These are phyloP conservation scores for Hydnum rufescens DNA, from an alignment of 768 basidiomycete species.

Conservation along the genomic window DNA sequence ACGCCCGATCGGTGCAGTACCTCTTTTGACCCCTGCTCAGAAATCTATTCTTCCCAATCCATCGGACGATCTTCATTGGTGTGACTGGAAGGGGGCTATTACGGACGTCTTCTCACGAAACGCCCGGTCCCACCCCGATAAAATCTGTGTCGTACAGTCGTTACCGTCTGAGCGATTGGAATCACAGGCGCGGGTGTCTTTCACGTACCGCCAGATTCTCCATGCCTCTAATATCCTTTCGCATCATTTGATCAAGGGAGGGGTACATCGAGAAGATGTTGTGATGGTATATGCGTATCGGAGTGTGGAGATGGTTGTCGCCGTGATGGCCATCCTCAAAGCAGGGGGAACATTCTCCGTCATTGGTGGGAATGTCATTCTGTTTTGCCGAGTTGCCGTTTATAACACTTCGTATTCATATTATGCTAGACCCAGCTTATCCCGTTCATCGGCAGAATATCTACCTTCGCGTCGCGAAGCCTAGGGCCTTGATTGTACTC, in stretches of 20 bases:
- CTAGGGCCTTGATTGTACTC: slow-evolving; percentile 76
- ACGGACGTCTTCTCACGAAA: slow-evolving; percentile 86
- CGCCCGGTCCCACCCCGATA: slow-evolving; percentile 56
- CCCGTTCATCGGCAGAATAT: slow-evolving; percentile 82
- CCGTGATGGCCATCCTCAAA: slow-evolving; percentile 91
- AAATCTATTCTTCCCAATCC: slow-evolving; percentile 58
- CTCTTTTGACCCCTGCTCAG: slow-evolving; percentile 58
- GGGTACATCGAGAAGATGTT: slow-evolving; percentile 82
- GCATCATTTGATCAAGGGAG: slow-evolving; percentile 69
- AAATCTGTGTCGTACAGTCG: slow-evolving; percentile 78
- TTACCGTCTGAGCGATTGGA: slow-evolving; percentile 25
- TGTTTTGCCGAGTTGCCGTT: neutral
- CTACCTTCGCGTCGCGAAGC: slow-evolving; percentile 83
- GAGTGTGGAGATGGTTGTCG: slow-evolving; percentile 89
- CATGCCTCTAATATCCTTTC: slow-evolving; percentile 76
- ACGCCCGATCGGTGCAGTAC: slow-evolving; percentile 54
- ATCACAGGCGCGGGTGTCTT: slow-evolving; percentile 35
- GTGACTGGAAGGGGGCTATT: slow-evolving; percentile 92
- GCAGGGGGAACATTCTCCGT: slow-evolving; percentile 94
- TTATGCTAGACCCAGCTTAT: slow-evolving; percentile 71
- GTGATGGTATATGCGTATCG: slow-evolving; percentile 97
- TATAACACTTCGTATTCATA: neutral
- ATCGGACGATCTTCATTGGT: slow-evolving; percentile 82
- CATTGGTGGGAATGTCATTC: slow-evolving; percentile 42
- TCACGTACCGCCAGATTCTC: slow-evolving; percentile 65